Percentiles rank a stretch among this genome's conserved stretches.
Evolutionary conservation across 768 basidiomycete species (phyloP).

Genomic region (Cystobasidium ongulense): DNA sequence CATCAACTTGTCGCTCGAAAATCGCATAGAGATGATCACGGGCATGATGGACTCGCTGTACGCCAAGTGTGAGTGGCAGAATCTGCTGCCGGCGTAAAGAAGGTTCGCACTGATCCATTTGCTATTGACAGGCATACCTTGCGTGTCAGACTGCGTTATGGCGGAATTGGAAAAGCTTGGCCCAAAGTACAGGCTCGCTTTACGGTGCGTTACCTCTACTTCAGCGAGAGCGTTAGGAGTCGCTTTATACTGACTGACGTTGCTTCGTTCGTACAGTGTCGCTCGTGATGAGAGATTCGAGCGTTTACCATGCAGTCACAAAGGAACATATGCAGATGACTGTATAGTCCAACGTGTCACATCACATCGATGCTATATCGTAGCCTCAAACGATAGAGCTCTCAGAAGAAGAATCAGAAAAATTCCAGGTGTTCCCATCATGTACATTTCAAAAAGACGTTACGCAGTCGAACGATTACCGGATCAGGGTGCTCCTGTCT

Average conservation of each 20-base stretch:
- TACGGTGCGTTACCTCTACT: slow-evolving; percentile 62
- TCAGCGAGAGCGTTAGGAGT: too few species aligned
- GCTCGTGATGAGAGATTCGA: slow-evolving; percentile 97
- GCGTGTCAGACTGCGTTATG: slow-evolving; percentile 98
- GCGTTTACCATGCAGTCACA: slow-evolving; percentile 79
- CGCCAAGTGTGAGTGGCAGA: slow-evolving; percentile 71
- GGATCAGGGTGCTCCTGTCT: slow-evolving; percentile 57
- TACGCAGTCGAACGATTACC: slow-evolving; percentile 94
- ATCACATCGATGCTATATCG: slow-evolving; percentile 89
- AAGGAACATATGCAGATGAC: slow-evolving; percentile 98
- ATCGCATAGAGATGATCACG: slow-evolving; percentile 86
- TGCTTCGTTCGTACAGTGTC: slow-evolving; percentile 54
- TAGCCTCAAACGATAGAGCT: slow-evolving; percentile 95
- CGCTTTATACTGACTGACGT: background rate
- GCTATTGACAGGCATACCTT: slow-evolving; percentile 69
- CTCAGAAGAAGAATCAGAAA: slow-evolving; percentile 84
- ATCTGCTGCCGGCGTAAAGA: background rate
- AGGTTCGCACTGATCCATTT: background rate
- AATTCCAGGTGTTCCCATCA: slow-evolving; percentile 53
- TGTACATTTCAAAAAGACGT: slow-evolving; percentile 87
- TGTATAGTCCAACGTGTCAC: slow-evolving; percentile 93
- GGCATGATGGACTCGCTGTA: slow-evolving; percentile 99
- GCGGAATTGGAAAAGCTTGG: slow-evolving; percentile 97
- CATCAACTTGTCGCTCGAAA: slow-evolving; percentile 96
- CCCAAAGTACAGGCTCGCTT: slow-evolving; percentile 83